A percentile compares a stretch with the other conserved stretches of the same genome.
Evolutionary conservation across 768 basidiomycete genomes (phyloP).

Genomic region (Pseudohyphozyma bogoriensis): DNA sequence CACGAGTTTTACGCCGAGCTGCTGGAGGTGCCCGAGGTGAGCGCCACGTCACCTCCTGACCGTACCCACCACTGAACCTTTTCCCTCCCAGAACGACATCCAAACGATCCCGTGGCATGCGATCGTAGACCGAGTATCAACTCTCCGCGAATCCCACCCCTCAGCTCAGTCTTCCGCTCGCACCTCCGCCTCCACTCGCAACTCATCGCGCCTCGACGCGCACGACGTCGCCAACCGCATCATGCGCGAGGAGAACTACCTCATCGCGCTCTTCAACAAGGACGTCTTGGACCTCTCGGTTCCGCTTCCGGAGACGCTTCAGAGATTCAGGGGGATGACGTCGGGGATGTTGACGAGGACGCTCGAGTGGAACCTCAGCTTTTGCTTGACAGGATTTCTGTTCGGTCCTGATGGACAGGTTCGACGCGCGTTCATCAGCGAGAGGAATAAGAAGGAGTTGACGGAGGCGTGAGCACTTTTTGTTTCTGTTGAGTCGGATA

Average conservation of each 20-base stretch:
- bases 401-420: slow-evolving; percentile 87
- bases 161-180: slow-evolving; percentile 69
- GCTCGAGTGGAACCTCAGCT: slow-evolving; percentile 92
- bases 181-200: slow-evolving; percentile 35
- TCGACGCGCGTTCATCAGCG: slow-evolving; percentile 79
- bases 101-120: slow-evolving; percentile 96
- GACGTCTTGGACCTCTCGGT: slow-evolving; percentile 80
- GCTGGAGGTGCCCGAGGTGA: slow-evolving; percentile 85
- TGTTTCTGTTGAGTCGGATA: background rate
- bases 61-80: slow-evolving; percentile 3
- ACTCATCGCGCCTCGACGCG: slow-evolving; percentile 82
- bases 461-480: slow-evolving; percentile 64
- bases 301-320: slow-evolving; percentile 51
- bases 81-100: slow-evolving; percentile 65
- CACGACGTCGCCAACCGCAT: slow-evolving; percentile 98
- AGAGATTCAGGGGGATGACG: slow-evolving; percentile 35
- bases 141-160: slow-evolving; percentile 86
- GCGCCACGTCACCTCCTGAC: slow-evolving; percentile 26
- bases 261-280: slow-evolving; percentile 96
- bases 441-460: slow-evolving; percentile 62
- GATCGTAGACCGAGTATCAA: slow-evolving; percentile 76
- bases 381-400: slow-evolving; percentile 88
- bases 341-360: slow-evolving; percentile 75
- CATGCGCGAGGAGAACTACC: slow-evolving; percentile 94
- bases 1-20: slow-evolving; percentile 92